Percentiles rank a stretch among this genome's conserved stretches.
Conservation (phyloP, 768 basidiomycete species). For the Trametes meyenii region DNA sequence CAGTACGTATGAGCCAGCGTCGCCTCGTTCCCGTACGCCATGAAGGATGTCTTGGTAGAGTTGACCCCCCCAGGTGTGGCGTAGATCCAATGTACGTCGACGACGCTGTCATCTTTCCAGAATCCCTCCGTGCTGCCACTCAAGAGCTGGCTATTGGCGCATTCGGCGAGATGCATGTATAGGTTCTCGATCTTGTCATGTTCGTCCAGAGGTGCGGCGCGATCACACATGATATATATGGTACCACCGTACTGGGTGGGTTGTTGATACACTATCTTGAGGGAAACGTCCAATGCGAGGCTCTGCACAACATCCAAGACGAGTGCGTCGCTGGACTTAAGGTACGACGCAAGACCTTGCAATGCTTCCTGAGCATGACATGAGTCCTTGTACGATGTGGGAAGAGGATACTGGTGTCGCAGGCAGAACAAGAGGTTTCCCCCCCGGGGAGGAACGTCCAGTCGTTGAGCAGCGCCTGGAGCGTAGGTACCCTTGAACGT, state of each 20-base stretch:
- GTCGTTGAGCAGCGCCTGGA: conserved; percentile 36
- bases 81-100: conserved; percentile 3
- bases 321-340: conserved; percentile 20
- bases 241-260: not conserved
- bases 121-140: not conserved
- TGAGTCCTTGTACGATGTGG: not conserved
- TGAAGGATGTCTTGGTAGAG: conserved; percentile 1
- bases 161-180: not conserved
- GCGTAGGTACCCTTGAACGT: conserved; percentile 20
- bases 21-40: conserved; percentile 14
- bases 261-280: conserved; percentile 5
- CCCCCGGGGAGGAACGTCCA: conserved; percentile 40
- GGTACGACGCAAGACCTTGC: not conserved
- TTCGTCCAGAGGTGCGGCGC: not conserved
- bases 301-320: not conserved
- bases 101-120: not conserved
- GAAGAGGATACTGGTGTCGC: conserved; percentile 38
- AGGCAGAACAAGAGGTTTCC: conserved; percentile 46
- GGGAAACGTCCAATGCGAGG: conserved; percentile 4
- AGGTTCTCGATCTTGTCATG: not conserved
- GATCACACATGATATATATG: conserved; percentile 4
- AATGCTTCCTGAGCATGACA: not conserved
- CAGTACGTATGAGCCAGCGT: conserved; percentile 1
- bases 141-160: not conserved
- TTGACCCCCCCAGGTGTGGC: not conserved